Evolutionary conservation across 2,329 filamentous ascomycete genomes (phyloP).

Genomic region (Diaporthe humulicola): DNA sequence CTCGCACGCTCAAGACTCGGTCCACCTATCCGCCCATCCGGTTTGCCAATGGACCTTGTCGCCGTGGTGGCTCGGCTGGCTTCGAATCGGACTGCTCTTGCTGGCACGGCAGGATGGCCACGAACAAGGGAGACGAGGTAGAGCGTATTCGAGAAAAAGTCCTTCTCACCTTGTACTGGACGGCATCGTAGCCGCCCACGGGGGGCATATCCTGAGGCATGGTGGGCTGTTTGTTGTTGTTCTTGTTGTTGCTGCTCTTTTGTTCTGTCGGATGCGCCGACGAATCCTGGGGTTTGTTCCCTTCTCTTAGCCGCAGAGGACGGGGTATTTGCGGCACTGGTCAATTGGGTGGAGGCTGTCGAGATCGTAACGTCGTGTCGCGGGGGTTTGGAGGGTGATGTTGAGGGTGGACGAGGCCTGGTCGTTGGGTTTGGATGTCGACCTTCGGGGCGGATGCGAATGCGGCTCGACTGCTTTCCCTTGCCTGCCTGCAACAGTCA

Average conservation of each 20-base stretch:
- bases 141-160: background rate
- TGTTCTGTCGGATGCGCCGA: slow-evolving; percentile 6
- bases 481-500: background rate
- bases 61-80: background rate
- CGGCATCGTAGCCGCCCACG: slow-evolving; percentile 90
- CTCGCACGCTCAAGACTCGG: background rate
- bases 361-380: background rate
- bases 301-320: background rate
- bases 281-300: background rate
- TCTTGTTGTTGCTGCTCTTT: background rate
- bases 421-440: background rate
- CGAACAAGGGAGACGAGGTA: background rate
- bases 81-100: background rate
- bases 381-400: background rate
- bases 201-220: slow-evolving; percentile 99
- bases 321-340: background rate
- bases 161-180: slow-evolving; percentile 90
- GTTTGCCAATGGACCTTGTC: background rate
- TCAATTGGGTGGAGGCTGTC: background rate
- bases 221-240: slow-evolving; percentile 53
- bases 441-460: background rate
- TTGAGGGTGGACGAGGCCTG: background rate
- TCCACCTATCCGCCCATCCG: background rate
- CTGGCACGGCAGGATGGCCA: background rate
- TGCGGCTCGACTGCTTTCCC: slow-evolving; percentile 21